These are phyloP conservation scores for Rhinocladiella similis DNA, from an alignment of 2,329 filamentous ascomycete species.

Conservation along the genomic window DNA sequence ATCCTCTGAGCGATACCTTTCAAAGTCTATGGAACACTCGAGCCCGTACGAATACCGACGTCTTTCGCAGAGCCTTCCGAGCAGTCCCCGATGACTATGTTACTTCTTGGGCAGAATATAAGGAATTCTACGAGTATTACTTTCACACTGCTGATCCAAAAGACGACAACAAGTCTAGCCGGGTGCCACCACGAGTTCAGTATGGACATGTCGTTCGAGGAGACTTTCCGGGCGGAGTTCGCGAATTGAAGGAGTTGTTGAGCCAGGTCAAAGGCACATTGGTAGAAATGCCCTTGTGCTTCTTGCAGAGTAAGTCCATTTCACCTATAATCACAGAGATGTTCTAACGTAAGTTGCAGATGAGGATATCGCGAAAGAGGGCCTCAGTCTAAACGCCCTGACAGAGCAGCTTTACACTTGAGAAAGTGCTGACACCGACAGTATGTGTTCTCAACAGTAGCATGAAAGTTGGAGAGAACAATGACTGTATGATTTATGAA, in stretches of 20 bases:
- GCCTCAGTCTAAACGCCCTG: slow-evolving; percentile 68
- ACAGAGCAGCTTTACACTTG: slow-evolving; percentile 73
- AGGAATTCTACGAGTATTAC: slow-evolving; percentile 63
- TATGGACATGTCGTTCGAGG: slow-evolving; percentile 86
- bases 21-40: slow-evolving; percentile 59
- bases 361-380: slow-evolving; percentile 82
- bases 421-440: slow-evolving; percentile 10
- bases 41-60: slow-evolving; percentile 59
- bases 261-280: slow-evolving; percentile 67
- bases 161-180: slow-evolving; percentile 42
- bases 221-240: slow-evolving; percentile 68
- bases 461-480: background rate
- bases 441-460: background rate
- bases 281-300: slow-evolving; percentile 89
- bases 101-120: slow-evolving; percentile 61
- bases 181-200: slow-evolving; percentile 62
- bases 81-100: slow-evolving; percentile 61
- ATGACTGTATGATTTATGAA: slow-evolving; percentile 6
- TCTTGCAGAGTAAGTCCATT: slow-evolving; percentile 53
- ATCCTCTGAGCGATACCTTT: slow-evolving; percentile 59
- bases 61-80: slow-evolving; percentile 63
- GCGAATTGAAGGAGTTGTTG: slow-evolving; percentile 71
- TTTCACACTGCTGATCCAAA: slow-evolving; percentile 50
- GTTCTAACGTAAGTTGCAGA: slow-evolving; percentile 52
- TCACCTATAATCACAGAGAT: too few species aligned